Evolutionary conservation across 2,329 filamentous ascomycete species (phyloP).

Genomic region (Alternaria alternata): DNA sequence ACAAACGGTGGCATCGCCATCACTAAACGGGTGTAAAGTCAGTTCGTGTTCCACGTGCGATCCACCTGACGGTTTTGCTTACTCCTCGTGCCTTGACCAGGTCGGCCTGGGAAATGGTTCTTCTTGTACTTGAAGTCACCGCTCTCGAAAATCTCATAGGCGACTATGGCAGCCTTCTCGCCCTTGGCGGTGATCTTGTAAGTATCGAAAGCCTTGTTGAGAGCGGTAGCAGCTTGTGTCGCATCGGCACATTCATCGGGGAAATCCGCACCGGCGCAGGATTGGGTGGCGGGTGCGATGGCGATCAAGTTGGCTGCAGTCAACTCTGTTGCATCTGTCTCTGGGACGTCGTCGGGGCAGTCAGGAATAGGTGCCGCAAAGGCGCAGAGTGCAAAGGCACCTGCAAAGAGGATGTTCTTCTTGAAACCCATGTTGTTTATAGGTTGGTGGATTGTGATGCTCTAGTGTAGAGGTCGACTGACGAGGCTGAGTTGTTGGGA

Average conservation of each 20-base stretch:
- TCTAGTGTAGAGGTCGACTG: background rate
- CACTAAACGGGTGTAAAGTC: constrained; percentile 37
- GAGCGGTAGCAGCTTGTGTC: constrained; percentile 64
- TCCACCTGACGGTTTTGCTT: background rate
- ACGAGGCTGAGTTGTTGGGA: background rate
- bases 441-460: background rate
- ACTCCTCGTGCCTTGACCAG: constrained; percentile 72
- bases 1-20: constrained; percentile 69
- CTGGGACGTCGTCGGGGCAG: constrained; percentile 8
- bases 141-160: constrained; percentile 76
- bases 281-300: constrained; percentile 66
- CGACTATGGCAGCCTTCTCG: constrained; percentile 74
- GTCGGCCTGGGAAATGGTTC: constrained; percentile 65
- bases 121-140: constrained; percentile 74
- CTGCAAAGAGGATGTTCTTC: constrained; percentile 28
- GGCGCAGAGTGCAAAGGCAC: constrained; percentile 51
- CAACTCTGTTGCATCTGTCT: constrained; percentile 13
- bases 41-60: background rate
- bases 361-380: constrained; percentile 30
- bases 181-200: constrained; percentile 64
- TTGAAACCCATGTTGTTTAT: constrained; percentile 38
- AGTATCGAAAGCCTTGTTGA: constrained; percentile 64
- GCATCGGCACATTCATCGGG: constrained; percentile 67
- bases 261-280: constrained; percentile 59
- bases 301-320: constrained; percentile 51